Conservation (phyloP, 139 green algal genomes). For the Tetraselmis striata region DNA sequence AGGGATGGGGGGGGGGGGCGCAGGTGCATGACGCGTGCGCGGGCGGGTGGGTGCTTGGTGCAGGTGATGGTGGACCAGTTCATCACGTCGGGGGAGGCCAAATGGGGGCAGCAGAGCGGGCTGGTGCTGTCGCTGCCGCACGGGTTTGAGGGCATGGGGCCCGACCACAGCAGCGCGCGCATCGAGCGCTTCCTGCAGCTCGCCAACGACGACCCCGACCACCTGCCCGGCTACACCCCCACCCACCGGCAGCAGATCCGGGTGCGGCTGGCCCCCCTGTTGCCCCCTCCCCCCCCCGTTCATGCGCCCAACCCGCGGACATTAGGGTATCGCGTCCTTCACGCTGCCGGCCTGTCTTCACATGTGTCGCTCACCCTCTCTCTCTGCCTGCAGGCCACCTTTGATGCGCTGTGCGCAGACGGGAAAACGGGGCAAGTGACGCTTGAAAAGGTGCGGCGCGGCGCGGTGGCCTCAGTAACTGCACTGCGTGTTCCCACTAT, state of each 20-base stretch:
- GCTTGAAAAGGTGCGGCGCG: not conserved
- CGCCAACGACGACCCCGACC: constrained; percentile 57
- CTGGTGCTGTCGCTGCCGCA: constrained; percentile 81
- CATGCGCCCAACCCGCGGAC: too few species aligned
- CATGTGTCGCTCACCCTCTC: too few species aligned
- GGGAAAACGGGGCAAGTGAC: not conserved
- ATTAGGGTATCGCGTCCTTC: too few species aligned
- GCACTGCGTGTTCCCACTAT: too few species aligned
- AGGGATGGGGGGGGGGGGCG: not conserved
- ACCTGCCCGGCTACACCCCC: constrained; percentile 45
- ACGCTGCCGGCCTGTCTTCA: too few species aligned
- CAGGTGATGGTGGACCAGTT: constrained; percentile 80
- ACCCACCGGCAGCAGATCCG: constrained; percentile 11
- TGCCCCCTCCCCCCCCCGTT: too few species aligned
- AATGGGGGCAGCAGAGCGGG: constrained; percentile 67
- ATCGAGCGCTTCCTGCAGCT: constrained; percentile 71
- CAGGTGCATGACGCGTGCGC: not conserved
- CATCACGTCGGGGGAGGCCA: constrained; percentile 59
- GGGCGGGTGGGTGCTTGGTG: not conserved
- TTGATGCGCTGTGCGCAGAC: not conserved
- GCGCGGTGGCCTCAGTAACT: too few species aligned
- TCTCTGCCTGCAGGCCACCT: not conserved
- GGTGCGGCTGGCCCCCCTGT: not conserved
- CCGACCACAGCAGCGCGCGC: constrained; percentile 69
- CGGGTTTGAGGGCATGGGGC: constrained; percentile 78